Percentiles rank a stretch among this genome's conserved stretches.
phyloP scores from a whole-genome alignment of 2,329 filamentous ascomycete genomes.

The Ceratocystiopsis sp. region DNA sequence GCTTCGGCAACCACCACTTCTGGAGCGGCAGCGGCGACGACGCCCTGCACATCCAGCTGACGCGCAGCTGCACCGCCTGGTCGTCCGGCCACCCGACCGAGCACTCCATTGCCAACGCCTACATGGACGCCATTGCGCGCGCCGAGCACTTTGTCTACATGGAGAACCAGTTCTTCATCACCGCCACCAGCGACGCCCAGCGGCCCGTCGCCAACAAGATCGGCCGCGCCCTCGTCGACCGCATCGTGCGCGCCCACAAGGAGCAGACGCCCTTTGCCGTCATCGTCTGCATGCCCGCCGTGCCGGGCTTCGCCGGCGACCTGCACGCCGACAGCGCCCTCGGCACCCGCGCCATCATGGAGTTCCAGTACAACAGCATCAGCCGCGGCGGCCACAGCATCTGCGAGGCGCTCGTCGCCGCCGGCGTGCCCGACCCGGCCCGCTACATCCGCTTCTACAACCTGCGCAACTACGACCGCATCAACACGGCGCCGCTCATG shows the following conservation, averaged over 20 bases:
- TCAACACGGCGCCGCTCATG: constrained; percentile 53
- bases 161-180: constrained; percentile 83
- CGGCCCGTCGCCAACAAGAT: constrained; percentile 62
- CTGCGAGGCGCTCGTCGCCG: constrained; percentile 48
- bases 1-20: constrained; percentile 17
- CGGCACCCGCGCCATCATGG: constrained; percentile 72
- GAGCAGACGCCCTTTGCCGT: constrained; percentile 53
- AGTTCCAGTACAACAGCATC: constrained; percentile 71
- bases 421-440: constrained; percentile 49
- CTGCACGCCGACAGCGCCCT: constrained; percentile 54
- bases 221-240: constrained; percentile 60
- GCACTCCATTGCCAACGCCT: constrained; percentile 78
- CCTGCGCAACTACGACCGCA: constrained; percentile 66
- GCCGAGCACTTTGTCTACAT: constrained; percentile 64
- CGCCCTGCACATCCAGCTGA: constrained; percentile 29
- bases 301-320: constrained; percentile 71
- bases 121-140: constrained; percentile 52
- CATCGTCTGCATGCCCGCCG: constrained; percentile 61
- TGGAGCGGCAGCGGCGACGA: constrained; percentile 13
- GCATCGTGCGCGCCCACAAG: constrained; percentile 53
- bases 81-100: constrained; percentile 34
- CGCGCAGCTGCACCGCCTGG: constrained; percentile 33
- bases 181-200: constrained; percentile 53
- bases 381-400: constrained; percentile 63
- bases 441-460: constrained; percentile 76